Evolutionary conservation across 2,329 filamentous ascomycete species (phyloP), one percentile per base, ranked within the genome.

Genomic region (Juglanconis sp.): DNA sequence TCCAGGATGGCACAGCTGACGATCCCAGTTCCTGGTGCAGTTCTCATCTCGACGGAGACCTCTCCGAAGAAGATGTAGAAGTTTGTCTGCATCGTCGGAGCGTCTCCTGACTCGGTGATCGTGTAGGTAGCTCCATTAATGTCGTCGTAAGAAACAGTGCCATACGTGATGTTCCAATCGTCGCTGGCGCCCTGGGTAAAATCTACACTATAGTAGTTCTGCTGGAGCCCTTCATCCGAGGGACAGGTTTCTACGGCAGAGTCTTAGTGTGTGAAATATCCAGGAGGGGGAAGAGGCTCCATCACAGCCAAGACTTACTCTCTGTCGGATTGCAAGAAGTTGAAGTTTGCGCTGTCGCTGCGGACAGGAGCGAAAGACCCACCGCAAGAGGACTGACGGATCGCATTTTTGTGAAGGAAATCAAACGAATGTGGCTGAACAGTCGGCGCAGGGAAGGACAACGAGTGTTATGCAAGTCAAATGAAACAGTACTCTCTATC

Each of bases 11-110:
- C 80, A 62, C 87, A 90, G 74, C 88, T 92, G 62, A 94, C 87
- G 62, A 94, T 90, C 50, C 91, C 91, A 3, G 79, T 81, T 9
- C 90, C 90, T 0, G 88, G 82, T 5, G 90, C 87, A 9, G 89
- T 83, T 72, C 90, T 88, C 72, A 92, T 78, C 15, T 82, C 81
- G 51, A 88, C 83, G 49, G 91, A 87, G 63, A 92, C 84, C 64
- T 84, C 85, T 51, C 91, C 91, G 68, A 92, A 95, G 88, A 95
- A 92, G 71, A 95, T 90, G 77, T 92, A 93, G 80, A 89, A 92
- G 65, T 87, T 81, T 8, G 82, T 81, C 68, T 80, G 81, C 72
- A 91, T 90, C 11, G 85, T 86, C 15, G 88, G 83, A 47, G 78
- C 80, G 48, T 86, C 81, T 36, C 74, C 76, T 35, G 78, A 74